These are phyloP conservation scores for Cyberlindnera euphorbiiphila DNA, from an alignment of 805 yeast species.

Conservation along the genomic window DNA sequence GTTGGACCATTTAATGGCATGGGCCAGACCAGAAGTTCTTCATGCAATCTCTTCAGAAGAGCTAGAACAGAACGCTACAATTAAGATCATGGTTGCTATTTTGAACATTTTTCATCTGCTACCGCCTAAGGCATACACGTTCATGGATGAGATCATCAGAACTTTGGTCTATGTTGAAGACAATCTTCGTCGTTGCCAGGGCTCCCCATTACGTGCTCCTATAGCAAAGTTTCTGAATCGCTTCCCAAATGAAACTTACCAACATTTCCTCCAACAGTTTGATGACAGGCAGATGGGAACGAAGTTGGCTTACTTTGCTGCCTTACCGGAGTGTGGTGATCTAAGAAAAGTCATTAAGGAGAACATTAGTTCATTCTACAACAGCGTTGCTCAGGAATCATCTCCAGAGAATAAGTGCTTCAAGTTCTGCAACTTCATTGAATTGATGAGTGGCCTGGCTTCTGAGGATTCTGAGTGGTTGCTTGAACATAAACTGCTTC, in stretches of 20 bases:
- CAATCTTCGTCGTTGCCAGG: constrained; percentile 75
- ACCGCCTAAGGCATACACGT: constrained; percentile 89
- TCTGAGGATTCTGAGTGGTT: constrained; percentile 57
- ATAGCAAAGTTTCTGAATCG: constrained; percentile 81
- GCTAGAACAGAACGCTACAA: constrained; percentile 72
- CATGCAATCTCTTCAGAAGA: constrained; percentile 77
- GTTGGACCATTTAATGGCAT: constrained; percentile 89
- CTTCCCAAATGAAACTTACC: constrained; percentile 70
- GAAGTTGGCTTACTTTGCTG: constrained; percentile 63
- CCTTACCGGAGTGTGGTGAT: constrained; percentile 48
- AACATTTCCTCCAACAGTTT: constrained; percentile 64
- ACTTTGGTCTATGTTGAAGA: constrained; percentile 77
- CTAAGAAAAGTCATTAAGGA: constrained; percentile 54
- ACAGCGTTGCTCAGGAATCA: constrained; percentile 45
- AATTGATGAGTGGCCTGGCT: constrained; percentile 53
- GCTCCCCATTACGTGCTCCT: constrained; percentile 89
- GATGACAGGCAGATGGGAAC: constrained; percentile 59
- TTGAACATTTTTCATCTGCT: constrained; percentile 85
- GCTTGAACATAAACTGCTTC: constrained; percentile 40
- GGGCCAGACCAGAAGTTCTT: constrained; percentile 84
- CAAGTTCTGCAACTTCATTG: constrained; percentile 71
- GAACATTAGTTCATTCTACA: constrained; percentile 46
- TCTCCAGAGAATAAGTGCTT: constrained; percentile 51
- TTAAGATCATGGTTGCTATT: constrained; percentile 85
- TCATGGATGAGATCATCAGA: constrained; percentile 79